Percentiles rank a stretch among this genome's conserved stretches.
These are phyloP conservation scores for Didymella arachidicola DNA, from an alignment of 2,329 filamentous ascomycete species.

Conservation along the genomic window DNA sequence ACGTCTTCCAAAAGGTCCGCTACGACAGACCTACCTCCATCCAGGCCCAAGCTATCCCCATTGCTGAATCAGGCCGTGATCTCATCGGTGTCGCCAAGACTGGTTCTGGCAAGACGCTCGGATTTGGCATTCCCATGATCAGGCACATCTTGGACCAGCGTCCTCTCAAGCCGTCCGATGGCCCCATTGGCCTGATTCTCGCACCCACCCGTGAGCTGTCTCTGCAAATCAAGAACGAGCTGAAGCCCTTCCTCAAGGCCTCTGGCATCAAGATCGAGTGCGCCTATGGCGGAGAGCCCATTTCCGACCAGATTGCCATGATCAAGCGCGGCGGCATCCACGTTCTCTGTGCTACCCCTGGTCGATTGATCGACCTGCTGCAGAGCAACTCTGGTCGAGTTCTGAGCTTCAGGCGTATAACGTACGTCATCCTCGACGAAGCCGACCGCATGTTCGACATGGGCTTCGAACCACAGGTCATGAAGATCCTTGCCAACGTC, in stretches of 20 bases:
- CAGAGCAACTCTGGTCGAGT: constrained; percentile 94
- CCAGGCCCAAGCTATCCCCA: constrained; percentile 91
- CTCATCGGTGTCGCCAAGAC: constrained; percentile 97
- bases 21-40: constrained; percentile 93
- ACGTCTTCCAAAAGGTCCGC: constrained; percentile 80
- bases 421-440: constrained; percentile 95
- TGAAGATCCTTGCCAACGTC: constrained; percentile 93
- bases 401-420: constrained; percentile 86
- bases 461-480: constrained; percentile 98
- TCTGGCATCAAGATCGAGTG: constrained; percentile 86
- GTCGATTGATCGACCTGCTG: constrained; percentile 92
- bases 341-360: constrained; percentile 86
- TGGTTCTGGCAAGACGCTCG: constrained; percentile 95
- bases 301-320: constrained; percentile 97
- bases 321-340: constrained; percentile 95
- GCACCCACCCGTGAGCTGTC: constrained; percentile 94
- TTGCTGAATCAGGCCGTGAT: constrained; percentile 95
- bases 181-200: constrained; percentile 87
- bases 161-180: constrained; percentile 81
- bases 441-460: constrained; percentile 99
- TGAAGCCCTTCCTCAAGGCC: constrained; percentile 90
- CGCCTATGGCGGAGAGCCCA: constrained; percentile 92
- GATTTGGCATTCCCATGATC: constrained; percentile 96
- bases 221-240: constrained; percentile 91
- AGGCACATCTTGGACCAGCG: constrained; percentile 95